Base-by-base conservation (phyloP, 768 basidiomycete genomes). In the Mycena polygramma region DNA sequence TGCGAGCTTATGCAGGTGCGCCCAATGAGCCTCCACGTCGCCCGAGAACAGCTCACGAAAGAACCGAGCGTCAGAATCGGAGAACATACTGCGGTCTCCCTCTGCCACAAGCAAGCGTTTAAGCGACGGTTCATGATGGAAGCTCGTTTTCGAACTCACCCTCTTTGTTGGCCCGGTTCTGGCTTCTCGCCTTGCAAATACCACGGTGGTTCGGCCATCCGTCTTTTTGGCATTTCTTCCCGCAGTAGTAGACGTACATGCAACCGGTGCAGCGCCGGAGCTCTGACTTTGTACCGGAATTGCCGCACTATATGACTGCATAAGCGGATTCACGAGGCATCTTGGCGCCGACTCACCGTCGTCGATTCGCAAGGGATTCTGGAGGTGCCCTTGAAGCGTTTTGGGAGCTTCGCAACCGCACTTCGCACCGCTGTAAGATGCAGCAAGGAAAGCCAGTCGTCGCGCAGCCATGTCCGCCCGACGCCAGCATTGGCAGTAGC, bases 191-290 rank as follows among this genome's bases (percentile, higher is more conserved):
- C 49, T 63, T 55, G 52, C 69, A 70, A 26, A 70, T 53, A 1
- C 52, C 39, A n/a, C 58, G 63, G 53, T 70, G 69, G 30, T 61
- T 54, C 14, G 63, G 46, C 69, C 69, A 70, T 4, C 48, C 62
- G 15, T 57, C 63, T 36, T 55, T 64, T 46, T 72, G 67, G 39
- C 71, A 72, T 43, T 45, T 37, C 48, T 64, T 66, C 26, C 67
- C 64, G 57, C 71, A 72, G 43, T 72, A 72, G 14, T 68, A 68
- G 15, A 45, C 43, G 15, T 17, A 45, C 4, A 45, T 4, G 43
- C 43, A 45, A 11, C 43, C 43, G 10, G 43, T 45, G 43, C 69
- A 70, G n/a, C 69, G 69, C 37, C 9, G 51, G 11, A 70, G 45
- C 49, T 70, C 63, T 10, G 36, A 53, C 26, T 37, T 65, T 4